Evolutionary conservation across 768 basidiomycete species (phyloP), one percentile per base, ranked within the genome.

Genomic region (Suillus subaureus): DNA sequence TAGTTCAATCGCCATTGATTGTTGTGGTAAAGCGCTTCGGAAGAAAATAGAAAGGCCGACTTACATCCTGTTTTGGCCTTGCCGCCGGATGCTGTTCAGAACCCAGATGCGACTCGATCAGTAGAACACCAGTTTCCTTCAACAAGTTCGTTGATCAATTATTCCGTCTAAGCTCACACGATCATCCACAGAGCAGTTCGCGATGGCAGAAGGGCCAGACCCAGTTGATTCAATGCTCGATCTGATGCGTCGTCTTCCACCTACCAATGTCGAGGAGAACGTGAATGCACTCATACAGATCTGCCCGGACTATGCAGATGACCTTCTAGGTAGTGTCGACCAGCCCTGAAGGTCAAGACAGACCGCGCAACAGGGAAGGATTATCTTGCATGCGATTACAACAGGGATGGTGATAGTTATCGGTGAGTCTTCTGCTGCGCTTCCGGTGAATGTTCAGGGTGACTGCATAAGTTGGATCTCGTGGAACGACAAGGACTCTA

Each of bases 241-340:
- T 80, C 87, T 98, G 57, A 92, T 96, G 86, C 88, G 97, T 62
- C 91, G 97, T 18, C 85, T 99, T n/a, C 97, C 97, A 9, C 97
- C 97, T 4, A 92, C 89, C 9, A 82, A 88, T 23, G 91, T 96
- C 55, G 90, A 95, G 73, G 87, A 92, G 75, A 99, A 97, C 79
- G 89, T 99, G 68, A 82, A 87, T 56, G 83, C 89, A 33, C 89
- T 99, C 35, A 88, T 93, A 66, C 81, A 82, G 56, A 89, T 98
- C 74, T 91, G 89, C 66, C 97, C 97, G 37, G 96, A 98, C 74
- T 90, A 93, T 73, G 92, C 95, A 9, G 97, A 99, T 73, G 97
- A 99, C 81, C 86, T 99, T 23, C 83, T 97, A 55, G 91, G 93
- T 52, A 94, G 92, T 68, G 95, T 99, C 65, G 97, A 99, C 83